Evolutionary conservation across 2,329 filamentous ascomycete genomes (phyloP), one percentile per base, ranked within the genome.

Genomic region (Pseudocercospora pini-densiflorae): DNA sequence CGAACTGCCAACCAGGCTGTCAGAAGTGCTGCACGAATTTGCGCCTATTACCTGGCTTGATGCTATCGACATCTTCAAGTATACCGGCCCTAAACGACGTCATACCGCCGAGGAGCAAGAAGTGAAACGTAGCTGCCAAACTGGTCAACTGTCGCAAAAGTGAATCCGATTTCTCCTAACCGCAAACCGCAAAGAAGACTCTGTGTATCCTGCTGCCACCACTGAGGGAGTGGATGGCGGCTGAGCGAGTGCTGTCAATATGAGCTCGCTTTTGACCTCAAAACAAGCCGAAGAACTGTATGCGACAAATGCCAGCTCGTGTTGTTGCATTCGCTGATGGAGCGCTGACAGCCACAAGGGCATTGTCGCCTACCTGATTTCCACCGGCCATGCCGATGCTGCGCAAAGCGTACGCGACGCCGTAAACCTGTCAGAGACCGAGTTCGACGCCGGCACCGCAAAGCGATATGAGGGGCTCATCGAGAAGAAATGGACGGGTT

Each of bases 401-500:
- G 91, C 92, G 49, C 83, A 88, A 53, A 87, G 90, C 24, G 83
- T 97, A 66, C 88, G 93, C 68, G 86, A 91, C 75, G 94, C 97
- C 79, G 82, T 92, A n/a, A 85, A 86, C 63, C 86, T 97, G 4
- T 86, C 89, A 60, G 88, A 91, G 71, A 69, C 62, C 58, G 84
- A 82, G 57, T 94, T 96, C 74, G 93, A 97, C 77, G 85, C 91
- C 68, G 86, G 87, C 19, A 97, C 92, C 21, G 87, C 90, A 61
- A 97, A 97, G 84, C 97, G 97, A 81, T 98, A 97, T 82, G 93
- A 97, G 80, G 92, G 92, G 1, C 81, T 98, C 29, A 81, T 98
- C 72, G 94, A 98, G 85, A 97, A 97, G 87, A 98, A 98, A 84
- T 98, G 94, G 94, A 98, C 94, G 21, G 95, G 93, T 75, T 91